These are phyloP conservation scores for Stentor roeselii DNA, from an alignment of 73 alveolate genomes.

Conservation along the genomic window DNA sequence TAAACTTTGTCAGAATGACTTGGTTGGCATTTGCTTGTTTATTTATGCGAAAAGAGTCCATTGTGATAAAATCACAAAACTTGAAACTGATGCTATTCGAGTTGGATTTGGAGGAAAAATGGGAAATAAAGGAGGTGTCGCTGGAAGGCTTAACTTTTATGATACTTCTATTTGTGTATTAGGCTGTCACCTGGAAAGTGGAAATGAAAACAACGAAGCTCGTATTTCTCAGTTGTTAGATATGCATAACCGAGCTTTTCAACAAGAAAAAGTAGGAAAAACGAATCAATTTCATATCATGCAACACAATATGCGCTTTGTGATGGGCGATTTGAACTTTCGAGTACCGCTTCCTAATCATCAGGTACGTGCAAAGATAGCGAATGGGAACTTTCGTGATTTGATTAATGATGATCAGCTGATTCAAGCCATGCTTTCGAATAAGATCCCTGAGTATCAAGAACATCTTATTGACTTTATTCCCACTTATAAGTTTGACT, in stretches of 20 bases:
- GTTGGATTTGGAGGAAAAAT: slow-evolving; percentile 88
- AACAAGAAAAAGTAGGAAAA: slow-evolving; percentile 45
- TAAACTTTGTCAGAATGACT: slow-evolving; percentile 37
- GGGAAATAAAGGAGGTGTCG: slow-evolving; percentile 94
- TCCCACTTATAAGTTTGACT: slow-evolving; percentile 92
- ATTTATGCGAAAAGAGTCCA: slow-evolving; percentile 55
- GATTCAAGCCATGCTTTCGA: slow-evolving; percentile 27
- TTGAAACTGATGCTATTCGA: slow-evolving; percentile 56
- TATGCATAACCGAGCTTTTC: slow-evolving; percentile 53
- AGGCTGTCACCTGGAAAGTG: slow-evolving; percentile 83
- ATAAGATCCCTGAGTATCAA: not conserved
- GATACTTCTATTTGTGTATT: slow-evolving; percentile 65
- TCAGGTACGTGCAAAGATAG: slow-evolving; percentile 27
- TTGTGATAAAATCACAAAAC: slow-evolving; percentile 37
- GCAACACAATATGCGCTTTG: slow-evolving; percentile 62
- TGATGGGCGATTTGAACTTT: slow-evolving; percentile 86
- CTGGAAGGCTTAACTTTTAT: slow-evolving; percentile 62
- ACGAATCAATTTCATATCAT: slow-evolving; percentile 37
- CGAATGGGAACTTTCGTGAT: not conserved
- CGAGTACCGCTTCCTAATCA: slow-evolving; percentile 40
- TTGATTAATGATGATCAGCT: slow-evolving; percentile 35
- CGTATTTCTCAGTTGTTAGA: slow-evolving; percentile 48
- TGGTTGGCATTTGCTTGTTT: slow-evolving; percentile 67
- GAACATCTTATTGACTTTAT: slow-evolving; percentile 83
- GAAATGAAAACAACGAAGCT: slow-evolving; percentile 51